A percentile compares a stretch with the other conserved stretches of the same genome.
Conservation (phyloP, 345 rosid genomes). For the Rubroshorea leprosula region DNA sequence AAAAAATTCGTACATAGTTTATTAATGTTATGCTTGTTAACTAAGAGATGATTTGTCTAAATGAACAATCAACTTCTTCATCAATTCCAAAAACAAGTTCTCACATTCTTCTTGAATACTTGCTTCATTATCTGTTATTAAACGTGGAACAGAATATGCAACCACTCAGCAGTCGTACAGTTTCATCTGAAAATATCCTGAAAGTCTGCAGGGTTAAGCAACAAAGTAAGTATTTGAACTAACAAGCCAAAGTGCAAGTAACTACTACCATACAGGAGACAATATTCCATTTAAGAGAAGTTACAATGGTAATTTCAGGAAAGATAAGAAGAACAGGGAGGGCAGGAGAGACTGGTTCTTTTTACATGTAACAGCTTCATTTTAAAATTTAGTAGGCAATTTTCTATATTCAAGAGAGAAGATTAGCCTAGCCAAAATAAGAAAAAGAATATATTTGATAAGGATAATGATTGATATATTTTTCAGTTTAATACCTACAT, state of each 20-base stretch:
- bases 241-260: neutral
- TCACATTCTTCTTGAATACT: constrained; percentile 97
- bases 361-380: neutral
- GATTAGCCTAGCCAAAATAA: neutral
- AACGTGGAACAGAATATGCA: constrained; percentile 83
- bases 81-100: constrained; percentile 75
- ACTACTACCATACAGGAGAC: no score
- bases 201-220: constrained; percentile 46
- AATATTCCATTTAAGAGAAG: no score
- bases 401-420: no score
- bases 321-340: neutral
- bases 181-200: constrained; percentile 59
- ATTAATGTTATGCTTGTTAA: constrained; percentile 10
- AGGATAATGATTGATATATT: no score
- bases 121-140: constrained; percentile 75
- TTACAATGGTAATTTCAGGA: no score
- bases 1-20: neutral
- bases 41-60: no score
- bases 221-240: constrained; percentile 8
- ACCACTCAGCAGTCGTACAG: constrained; percentile 76
- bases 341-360: neutral
- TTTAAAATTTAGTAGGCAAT: no score
- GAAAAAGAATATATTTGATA: neutral
- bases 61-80: constrained; percentile 41
- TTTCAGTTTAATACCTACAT: no score